phyloP scores from a whole-genome alignment of 495 filamentous ascomycete species.

The Amorphotheca resinae region DNA sequence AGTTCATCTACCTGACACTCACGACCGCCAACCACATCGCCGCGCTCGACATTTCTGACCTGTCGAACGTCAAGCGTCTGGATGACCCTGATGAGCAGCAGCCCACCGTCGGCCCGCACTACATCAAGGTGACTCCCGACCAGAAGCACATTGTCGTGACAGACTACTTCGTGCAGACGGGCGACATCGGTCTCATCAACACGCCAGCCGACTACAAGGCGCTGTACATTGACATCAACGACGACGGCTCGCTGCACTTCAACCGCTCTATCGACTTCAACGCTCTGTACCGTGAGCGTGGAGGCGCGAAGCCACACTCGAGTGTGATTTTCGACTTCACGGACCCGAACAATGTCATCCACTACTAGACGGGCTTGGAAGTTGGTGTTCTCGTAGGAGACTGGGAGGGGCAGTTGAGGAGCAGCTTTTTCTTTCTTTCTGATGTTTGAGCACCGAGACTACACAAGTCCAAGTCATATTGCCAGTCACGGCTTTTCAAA shows the following conservation, averaged over 20 bases:
- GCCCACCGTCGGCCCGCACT: slow-evolving; percentile 49
- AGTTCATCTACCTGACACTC: slow-evolving; percentile 45
- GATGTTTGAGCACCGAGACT: too few species aligned
- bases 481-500: too few species aligned
- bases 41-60: slow-evolving; percentile 49
- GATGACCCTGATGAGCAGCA: slow-evolving; percentile 47
- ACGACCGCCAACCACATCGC: slow-evolving; percentile 53
- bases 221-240: slow-evolving; percentile 45
- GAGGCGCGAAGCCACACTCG: slow-evolving; percentile 48
- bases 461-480: too few species aligned
- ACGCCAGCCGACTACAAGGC: slow-evolving; percentile 51
- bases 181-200: slow-evolving; percentile 47
- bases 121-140: slow-evolving; percentile 52
- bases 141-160: slow-evolving; percentile 50
- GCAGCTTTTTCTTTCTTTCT: too few species aligned
- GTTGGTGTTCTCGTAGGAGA: too few species aligned
- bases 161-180: slow-evolving; percentile 56
- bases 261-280: slow-evolving; percentile 47
- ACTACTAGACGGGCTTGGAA: slow-evolving; percentile 22
- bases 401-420: too few species aligned
- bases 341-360: slow-evolving; percentile 31
- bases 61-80: slow-evolving; percentile 45
- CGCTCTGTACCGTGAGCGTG: slow-evolving; percentile 36
- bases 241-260: slow-evolving; percentile 41
- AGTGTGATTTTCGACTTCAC: slow-evolving; percentile 46